Conservation (phyloP, 2,329 filamentous ascomycete genomes). For the Elsinoe australis region DNA sequence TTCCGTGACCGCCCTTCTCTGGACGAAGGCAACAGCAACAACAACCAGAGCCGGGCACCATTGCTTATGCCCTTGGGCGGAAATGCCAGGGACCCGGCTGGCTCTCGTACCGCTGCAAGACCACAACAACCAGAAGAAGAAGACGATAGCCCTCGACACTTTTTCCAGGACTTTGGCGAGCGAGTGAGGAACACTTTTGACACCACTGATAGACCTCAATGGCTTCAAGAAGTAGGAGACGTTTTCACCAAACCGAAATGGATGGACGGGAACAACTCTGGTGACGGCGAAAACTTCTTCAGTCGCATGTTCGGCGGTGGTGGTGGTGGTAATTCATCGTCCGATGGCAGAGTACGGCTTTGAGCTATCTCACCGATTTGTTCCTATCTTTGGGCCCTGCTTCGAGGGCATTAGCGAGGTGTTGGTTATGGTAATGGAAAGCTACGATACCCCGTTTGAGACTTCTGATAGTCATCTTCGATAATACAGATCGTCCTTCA, state of each 20-base stretch:
- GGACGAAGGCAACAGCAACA: slow-evolving; percentile 5
- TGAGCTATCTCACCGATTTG: neutral
- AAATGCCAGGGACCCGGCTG: neutral
- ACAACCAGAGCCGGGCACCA: slow-evolving; percentile 7
- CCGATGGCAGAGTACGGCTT: slow-evolving; percentile 9
- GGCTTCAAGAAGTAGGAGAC: slow-evolving; percentile 64
- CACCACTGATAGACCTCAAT: slow-evolving; percentile 69
- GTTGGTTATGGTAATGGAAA: too few species aligned
- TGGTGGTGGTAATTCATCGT: neutral
- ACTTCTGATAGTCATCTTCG: too few species aligned
- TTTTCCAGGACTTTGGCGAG: slow-evolving; percentile 76
- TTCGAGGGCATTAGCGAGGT: neutral
- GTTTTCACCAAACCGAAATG: slow-evolving; percentile 70
- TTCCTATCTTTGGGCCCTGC: too few species aligned
- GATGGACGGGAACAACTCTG: slow-evolving; percentile 53
- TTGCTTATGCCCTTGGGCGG: slow-evolving; percentile 8
- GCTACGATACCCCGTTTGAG: too few species aligned
- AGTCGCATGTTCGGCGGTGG: slow-evolving; percentile 10
- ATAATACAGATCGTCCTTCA: too few species aligned
- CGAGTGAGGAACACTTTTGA: slow-evolving; percentile 90
- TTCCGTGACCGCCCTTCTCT: slow-evolving; percentile 18
- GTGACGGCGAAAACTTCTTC: slow-evolving; percentile 10
- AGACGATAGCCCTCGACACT: slow-evolving; percentile 60
- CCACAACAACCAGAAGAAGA: slow-evolving; percentile 40
- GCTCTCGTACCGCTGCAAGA: slow-evolving; percentile 2